Evolutionary conservation across 495 filamentous ascomycete genomes (phyloP).

Genomic region (Tuber borchii): DNA sequence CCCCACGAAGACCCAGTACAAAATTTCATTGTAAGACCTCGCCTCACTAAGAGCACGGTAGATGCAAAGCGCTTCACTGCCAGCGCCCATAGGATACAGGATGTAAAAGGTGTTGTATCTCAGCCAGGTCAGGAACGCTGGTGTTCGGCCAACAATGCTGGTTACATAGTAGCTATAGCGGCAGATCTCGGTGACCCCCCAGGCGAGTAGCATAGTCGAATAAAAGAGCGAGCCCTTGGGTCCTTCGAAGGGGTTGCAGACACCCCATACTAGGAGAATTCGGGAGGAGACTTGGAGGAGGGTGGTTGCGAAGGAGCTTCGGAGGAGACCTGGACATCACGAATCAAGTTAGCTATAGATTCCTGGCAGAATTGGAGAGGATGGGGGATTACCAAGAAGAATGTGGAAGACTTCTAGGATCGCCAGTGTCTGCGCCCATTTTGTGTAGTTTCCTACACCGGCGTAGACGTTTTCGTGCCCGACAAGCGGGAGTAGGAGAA

Average conservation of each 20-base stretch:
- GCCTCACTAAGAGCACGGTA: slow-evolving; percentile 59
- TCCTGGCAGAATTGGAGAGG: neutral
- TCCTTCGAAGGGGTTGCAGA: slow-evolving; percentile 62
- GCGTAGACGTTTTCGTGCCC: slow-evolving; percentile 52
- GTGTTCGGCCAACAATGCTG: slow-evolving; percentile 56
- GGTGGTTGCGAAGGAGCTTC: slow-evolving; percentile 77
- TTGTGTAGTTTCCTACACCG: slow-evolving; percentile 57
- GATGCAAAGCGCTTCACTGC: slow-evolving; percentile 74
- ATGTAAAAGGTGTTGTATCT: slow-evolving; percentile 90
- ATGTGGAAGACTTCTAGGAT: slow-evolving; percentile 77
- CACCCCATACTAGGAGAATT: slow-evolving; percentile 75
- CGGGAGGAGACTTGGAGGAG: slow-evolving; percentile 80
- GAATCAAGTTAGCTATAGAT: neutral
- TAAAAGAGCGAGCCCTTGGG: slow-evolving; percentile 52
- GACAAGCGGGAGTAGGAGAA: slow-evolving; percentile 49
- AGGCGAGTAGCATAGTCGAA: slow-evolving; percentile 68
- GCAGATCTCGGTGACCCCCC: slow-evolving; percentile 79
- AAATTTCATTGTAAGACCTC: slow-evolving; percentile 47
- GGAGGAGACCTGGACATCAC: slow-evolving; percentile 60
- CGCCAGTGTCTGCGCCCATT: slow-evolving; percentile 76
- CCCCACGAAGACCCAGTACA: slow-evolving; percentile 54
- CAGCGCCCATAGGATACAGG: slow-evolving; percentile 85
- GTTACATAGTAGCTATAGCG: slow-evolving; percentile 83
- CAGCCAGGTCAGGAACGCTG: slow-evolving; percentile 67
- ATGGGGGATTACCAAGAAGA: slow-evolving; percentile 51